Evolutionary conservation across 2,329 filamentous ascomycete genomes (phyloP).

Genomic region (Aaosphaeria arxii): DNA sequence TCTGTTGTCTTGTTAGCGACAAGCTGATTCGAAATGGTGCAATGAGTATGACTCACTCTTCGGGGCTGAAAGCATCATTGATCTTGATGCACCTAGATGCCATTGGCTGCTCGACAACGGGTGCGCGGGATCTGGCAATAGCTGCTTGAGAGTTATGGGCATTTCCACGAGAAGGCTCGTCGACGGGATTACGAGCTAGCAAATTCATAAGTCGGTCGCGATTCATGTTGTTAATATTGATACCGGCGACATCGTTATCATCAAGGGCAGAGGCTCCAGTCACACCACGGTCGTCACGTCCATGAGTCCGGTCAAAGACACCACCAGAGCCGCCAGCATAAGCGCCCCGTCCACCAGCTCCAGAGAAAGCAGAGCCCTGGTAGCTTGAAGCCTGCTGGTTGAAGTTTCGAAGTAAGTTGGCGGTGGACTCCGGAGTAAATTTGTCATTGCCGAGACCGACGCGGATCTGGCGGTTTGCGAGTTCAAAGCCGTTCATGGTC

Average conservation of each 20-base stretch:
- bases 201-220: constrained; percentile 98
- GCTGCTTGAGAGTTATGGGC: constrained; percentile 48
- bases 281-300: constrained; percentile 81
- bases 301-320: constrained; percentile 86
- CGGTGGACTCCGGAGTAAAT: constrained; percentile 96
- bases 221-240: constrained; percentile 99
- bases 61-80: constrained; percentile 91
- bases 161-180: constrained; percentile 60
- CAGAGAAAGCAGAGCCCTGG: constrained; percentile 89
- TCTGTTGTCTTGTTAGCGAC: constrained; percentile 9
- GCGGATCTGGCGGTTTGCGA: constrained; percentile 93
- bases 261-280: constrained; percentile 92
- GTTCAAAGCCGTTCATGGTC: constrained; percentile 99
- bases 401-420: constrained; percentile 88
- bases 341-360: constrained; percentile 80
- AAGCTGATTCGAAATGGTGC: not conserved
- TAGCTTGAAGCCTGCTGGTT: constrained; percentile 62
- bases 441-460: constrained; percentile 99
- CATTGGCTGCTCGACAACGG: constrained; percentile 73
- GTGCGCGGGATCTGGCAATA: constrained; percentile 71
- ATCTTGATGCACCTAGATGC: constrained; percentile 92
- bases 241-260: constrained; percentile 94
- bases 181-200: constrained; percentile 75
- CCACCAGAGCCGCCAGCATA: constrained; percentile 69
- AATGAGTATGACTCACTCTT: constrained; percentile 65